These are phyloP conservation scores for Capronia americana DNA, from an alignment of 2,329 filamentous ascomycete species.

Conservation along the genomic window DNA sequence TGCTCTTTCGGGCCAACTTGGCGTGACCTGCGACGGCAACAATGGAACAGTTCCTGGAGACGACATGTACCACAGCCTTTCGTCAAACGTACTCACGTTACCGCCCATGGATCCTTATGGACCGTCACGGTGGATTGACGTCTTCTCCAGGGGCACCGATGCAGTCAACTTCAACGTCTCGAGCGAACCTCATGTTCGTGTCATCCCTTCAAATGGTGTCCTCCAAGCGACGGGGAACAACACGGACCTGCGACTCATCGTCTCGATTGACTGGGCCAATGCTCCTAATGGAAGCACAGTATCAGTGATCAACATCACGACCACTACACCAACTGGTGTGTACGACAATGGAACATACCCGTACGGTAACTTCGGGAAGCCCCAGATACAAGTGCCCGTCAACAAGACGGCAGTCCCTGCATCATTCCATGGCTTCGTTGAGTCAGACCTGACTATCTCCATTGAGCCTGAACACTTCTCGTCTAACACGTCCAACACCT, in stretches of 20 bases:
- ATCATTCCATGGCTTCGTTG: conserved; percentile 67
- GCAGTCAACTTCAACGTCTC: conserved; percentile 62
- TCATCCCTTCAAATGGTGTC: conserved; percentile 58
- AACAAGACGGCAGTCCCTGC: conserved; percentile 57
- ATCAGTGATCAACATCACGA: conserved; percentile 44
- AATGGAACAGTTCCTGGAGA: conserved; percentile 73
- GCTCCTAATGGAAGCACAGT: conserved; percentile 49
- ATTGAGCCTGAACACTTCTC: conserved; percentile 48
- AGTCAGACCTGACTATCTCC: conserved; percentile 58
- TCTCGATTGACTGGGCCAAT: conserved; percentile 63
- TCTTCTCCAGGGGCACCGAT: conserved; percentile 65
- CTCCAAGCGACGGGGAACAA: conserved; percentile 53
- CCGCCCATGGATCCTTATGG: conserved; percentile 67
- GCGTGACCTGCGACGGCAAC: conserved; percentile 68
- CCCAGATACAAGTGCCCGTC: conserved; percentile 62
- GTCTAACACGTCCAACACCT: conserved; percentile 28
- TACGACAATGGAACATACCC: conserved; percentile 22
- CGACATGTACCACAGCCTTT: conserved; percentile 62
- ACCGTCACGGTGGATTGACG: conserved; percentile 65
- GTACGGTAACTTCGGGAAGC: conserved; percentile 46
- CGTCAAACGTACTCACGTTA: conserved; percentile 61
- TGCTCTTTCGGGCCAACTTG: conserved; percentile 67
- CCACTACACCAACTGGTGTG: conserved; percentile 38
- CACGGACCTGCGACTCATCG: conserved; percentile 60
- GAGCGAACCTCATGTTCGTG: conserved; percentile 58